Percentiles rank a stretch among this genome's conserved stretches.
These are phyloP conservation scores for Hemerocallis citrina DNA, from an alignment of 106 monocot genomes.

Conservation along the genomic window DNA sequence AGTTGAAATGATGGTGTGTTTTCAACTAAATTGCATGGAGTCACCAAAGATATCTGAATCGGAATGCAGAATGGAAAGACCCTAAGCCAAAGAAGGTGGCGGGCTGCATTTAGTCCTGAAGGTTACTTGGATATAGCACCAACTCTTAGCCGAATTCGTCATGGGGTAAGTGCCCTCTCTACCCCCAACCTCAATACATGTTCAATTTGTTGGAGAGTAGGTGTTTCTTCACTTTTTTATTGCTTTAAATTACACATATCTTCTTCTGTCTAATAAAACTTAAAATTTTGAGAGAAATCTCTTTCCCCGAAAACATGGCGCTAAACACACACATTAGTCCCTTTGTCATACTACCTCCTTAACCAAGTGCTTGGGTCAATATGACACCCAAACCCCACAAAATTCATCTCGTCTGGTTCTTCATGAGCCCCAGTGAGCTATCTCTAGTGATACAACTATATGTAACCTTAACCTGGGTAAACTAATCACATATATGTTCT, in stretches of 20 bases:
- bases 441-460: not conserved
- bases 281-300: too few species aligned
- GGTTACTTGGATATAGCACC: constrained; percentile 55
- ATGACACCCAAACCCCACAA: not conserved
- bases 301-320: too few species aligned
- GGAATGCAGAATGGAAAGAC: constrained; percentile 53
- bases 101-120: constrained; percentile 55
- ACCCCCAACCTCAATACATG: not conserved
- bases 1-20: not conserved
- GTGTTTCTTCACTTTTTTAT: not conserved
- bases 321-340: too few species aligned
- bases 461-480: not conserved
- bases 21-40: too few species aligned
- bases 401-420: not conserved
- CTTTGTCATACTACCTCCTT: not conserved
- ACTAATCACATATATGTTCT: not conserved
- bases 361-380: not conserved
- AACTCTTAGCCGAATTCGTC: constrained; percentile 46
- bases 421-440: not conserved
- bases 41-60: too few species aligned
- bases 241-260: not conserved
- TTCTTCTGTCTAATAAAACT: not conserved
- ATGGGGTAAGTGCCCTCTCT: constrained; percentile 33
- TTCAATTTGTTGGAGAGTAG: not conserved
- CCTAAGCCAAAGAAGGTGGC: constrained; percentile 57